Evolutionary conservation across 2,329 filamentous ascomycete genomes (phyloP), one percentile per base, ranked within the genome.

Genomic region (Phaeosphaeriaceae sp.): DNA sequence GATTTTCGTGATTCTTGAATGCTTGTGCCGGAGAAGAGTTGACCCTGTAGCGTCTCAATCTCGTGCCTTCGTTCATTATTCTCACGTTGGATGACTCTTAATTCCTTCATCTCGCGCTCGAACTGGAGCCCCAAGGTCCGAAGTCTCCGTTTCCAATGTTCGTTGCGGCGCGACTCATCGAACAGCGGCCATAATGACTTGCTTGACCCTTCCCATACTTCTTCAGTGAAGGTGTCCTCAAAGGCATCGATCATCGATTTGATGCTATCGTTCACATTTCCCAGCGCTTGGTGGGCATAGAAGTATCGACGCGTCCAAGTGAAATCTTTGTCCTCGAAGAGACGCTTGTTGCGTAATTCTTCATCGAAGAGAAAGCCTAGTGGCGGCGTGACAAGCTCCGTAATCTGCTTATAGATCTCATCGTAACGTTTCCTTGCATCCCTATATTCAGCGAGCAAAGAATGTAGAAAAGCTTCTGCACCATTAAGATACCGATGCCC

Each of bases 291-390:
- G 59, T 81, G 84, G 0, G 82, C 83, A 79, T 83, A 86, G 61
- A 86, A 86, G 60, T 86, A 86, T 13, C 83, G 77, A 0, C 82
- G 76, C 13, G 82, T 84, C 70, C 83, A 85, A 1, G 83, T 86
- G 59, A 84, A 86, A 46, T 82, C 70, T 43, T 77, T 76, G 60
- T 86, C 83, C 64, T 87, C 83, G 56, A 86, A 86, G 1, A 86
- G 75, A 0, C 85, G 76, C 55, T 80, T 79, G 67, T 84, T 83
- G 11, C 84, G 76, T 4, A 85, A 68, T 16, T 77, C 74, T 32
- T 75, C 74, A 52, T 85, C 76, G 58, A 86, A 87, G 68, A 87
- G 82, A 64, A 86, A 86, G 23, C 82, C 75, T 4, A 82, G 74
- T 1, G 82, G 79, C 7, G 83, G 84, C 0, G 82, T 85, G 32